These are phyloP conservation scores for Tillandsia fasciculata DNA, from an alignment of 176 grass and related monocot species.

Conservation along the genomic window DNA sequence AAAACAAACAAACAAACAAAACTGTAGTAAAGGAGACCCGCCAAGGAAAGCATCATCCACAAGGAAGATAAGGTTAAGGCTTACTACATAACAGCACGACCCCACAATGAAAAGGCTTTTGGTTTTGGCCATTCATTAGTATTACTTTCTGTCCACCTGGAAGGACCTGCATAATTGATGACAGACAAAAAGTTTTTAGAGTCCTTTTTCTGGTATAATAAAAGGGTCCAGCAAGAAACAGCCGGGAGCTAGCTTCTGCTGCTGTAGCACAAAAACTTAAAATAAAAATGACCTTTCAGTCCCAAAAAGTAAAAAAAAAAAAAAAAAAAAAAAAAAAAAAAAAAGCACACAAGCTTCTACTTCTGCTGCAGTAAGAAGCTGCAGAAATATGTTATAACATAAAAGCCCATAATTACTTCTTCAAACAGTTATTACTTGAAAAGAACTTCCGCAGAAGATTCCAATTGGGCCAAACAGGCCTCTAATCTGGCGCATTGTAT, in stretches of 20 bases:
- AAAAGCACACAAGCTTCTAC: not conserved
- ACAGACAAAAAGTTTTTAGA: not conserved
- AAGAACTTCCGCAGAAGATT: no score
- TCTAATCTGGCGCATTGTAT: no score
- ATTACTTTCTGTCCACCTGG: conserved; percentile 17
- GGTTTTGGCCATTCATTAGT: conserved; percentile 6
- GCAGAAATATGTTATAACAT: not conserved
- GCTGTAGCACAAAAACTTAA: not conserved
- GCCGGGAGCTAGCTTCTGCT: no score
- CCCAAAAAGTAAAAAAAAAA: not conserved
- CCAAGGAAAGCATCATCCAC: conserved; percentile 29
- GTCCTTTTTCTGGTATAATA: not conserved
- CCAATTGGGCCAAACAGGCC: no score
- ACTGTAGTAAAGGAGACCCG: conserved; percentile 28
- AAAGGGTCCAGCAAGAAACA: not conserved
- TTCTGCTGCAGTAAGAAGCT: not conserved
- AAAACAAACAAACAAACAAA: conserved; percentile 32
- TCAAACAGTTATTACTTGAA: no score
- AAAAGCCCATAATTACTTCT: not conserved
- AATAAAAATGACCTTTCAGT: not conserved
- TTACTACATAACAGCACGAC: conserved; percentile 34
- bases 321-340: not conserved
- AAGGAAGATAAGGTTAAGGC: conserved; percentile 33
- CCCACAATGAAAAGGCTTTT: conserved; percentile 16
- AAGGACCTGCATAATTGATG: conserved; percentile 24